Conservation (phyloP, 2,329 filamentous ascomycete species). For the Arthrobotrys iridis region DNA sequence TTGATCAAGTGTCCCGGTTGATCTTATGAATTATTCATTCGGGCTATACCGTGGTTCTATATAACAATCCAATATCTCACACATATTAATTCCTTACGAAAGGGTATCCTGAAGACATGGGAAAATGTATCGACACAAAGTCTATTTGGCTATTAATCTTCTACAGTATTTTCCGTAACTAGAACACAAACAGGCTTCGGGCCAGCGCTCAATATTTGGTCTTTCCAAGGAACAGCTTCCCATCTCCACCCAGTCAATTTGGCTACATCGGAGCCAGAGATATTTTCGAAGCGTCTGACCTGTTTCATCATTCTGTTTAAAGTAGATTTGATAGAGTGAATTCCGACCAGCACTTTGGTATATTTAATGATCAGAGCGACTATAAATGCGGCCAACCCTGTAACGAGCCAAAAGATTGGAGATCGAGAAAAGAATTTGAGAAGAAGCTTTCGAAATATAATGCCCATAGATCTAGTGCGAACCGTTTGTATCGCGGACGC, state of each 20-base stretch:
- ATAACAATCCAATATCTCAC: no score
- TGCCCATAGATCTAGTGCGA: not conserved
- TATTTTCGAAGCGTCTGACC: not conserved
- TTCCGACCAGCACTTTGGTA: conserved; percentile 1
- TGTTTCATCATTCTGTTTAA: not conserved
- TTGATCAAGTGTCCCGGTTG: no score
- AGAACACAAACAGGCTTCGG: not conserved
- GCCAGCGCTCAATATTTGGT: not conserved
- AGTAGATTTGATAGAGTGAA: conserved; percentile 4
- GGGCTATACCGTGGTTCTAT: no score
- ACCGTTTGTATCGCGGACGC: not conserved
- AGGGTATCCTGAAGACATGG: no score
- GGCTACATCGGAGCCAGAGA: not conserved
- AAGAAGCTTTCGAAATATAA: not conserved
- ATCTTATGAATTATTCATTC: no score
- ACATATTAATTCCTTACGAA: no score
- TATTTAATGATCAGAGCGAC: conserved; percentile 6
- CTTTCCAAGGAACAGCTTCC: conserved; percentile 15
- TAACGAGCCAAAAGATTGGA: conserved; percentile 15
- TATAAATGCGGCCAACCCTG: conserved; percentile 2
- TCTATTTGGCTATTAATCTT: no score
- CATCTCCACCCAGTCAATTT: conserved; percentile 15
- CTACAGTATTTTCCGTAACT: no score
- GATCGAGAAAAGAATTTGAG: conserved; percentile 9
- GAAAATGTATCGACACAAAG: no score